Evolutionary conservation across 768 basidiomycete genomes (phyloP).

Genomic region (Tremella mesenterica): DNA sequence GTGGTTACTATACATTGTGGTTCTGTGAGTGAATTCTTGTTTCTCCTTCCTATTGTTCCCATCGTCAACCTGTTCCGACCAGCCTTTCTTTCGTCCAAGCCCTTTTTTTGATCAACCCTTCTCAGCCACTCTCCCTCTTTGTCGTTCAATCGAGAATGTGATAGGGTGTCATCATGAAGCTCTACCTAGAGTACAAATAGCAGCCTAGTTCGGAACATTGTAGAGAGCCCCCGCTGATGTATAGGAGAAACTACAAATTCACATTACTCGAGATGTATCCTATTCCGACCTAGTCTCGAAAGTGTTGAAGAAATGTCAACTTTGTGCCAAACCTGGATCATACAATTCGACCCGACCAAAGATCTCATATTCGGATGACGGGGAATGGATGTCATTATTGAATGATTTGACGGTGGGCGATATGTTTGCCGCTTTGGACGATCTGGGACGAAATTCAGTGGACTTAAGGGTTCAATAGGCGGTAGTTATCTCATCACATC

Average conservation of each 20-base stretch:
- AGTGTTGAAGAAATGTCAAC: not conserved
- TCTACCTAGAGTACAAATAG: too few species aligned
- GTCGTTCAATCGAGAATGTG: too few species aligned
- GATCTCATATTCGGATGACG: not conserved
- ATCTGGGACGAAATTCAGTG: not conserved
- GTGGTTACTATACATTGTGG: not conserved
- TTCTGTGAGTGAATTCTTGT: not conserved
- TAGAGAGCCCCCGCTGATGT: not conserved
- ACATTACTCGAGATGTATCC: not conserved
- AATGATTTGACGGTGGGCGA: not conserved
- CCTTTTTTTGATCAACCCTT: too few species aligned
- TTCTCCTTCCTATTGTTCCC: not conserved
- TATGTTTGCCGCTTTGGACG: not conserved
- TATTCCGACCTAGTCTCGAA: not conserved
- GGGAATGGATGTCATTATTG: not conserved
- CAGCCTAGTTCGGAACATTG: not conserved
- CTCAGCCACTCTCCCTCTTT: too few species aligned
- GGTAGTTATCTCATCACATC: too few species aligned
- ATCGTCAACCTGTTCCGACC: not conserved
- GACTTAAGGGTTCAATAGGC: not conserved
- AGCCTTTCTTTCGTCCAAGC: too few species aligned
- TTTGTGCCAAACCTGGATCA: not conserved
- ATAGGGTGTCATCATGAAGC: too few species aligned
- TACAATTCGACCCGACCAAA: not conserved
- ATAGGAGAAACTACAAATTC: not conserved